Conservation (phyloP, 331 rosid species). For the Quercus phellos region DNA sequence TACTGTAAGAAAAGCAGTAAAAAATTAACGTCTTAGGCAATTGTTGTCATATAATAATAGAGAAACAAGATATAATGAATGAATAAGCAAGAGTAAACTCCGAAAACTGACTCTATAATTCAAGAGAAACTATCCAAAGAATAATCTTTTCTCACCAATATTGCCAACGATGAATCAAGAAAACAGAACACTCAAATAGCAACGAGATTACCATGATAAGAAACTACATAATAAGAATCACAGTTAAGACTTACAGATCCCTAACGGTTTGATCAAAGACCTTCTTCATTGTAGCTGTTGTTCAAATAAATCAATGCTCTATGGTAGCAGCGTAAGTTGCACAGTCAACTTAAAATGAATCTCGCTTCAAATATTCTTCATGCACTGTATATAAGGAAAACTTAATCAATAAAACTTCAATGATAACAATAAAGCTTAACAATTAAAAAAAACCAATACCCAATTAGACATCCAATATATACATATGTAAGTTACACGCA, state of each 20-base stretch:
- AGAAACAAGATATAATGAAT: conserved; percentile 8
- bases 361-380: neutral
- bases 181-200: conserved; percentile 2
- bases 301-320: conserved; percentile 6
- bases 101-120: neutral
- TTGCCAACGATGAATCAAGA: neutral
- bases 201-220: neutral
- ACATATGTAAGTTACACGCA: too few relatives aligned
- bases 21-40: conserved; percentile 10
- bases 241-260: conserved; percentile 62
- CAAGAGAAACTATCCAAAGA: neutral
- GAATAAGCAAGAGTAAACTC: neutral
- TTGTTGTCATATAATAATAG: neutral
- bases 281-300: conserved; percentile 63
- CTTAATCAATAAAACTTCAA: neutral
- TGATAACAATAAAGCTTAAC: neutral
- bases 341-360: conserved; percentile 16
- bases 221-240: neutral
- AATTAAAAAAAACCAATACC: neutral
- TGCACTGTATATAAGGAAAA: conserved; percentile 7
- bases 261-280: conserved; percentile 87
- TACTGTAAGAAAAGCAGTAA: conserved; percentile 42
- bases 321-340: conserved; percentile 19
- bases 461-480: neutral
- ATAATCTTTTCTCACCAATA: neutral